Conservation (phyloP, 345 rosid genomes). For the Lepidium didymum region DNA sequence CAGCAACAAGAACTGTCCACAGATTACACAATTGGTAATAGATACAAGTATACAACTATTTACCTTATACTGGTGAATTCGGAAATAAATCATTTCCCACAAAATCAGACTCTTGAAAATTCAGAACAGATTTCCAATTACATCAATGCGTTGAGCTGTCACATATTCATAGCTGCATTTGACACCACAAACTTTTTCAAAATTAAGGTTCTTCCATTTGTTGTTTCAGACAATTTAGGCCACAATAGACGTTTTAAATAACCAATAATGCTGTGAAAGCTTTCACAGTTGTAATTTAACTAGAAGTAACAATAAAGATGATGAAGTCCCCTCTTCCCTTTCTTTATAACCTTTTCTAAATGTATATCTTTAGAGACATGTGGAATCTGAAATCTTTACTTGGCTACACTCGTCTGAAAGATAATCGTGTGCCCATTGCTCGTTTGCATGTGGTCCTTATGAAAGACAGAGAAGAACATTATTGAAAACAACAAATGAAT, state of each 20-base stretch:
- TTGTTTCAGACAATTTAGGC: neutral
- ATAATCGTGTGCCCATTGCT: neutral
- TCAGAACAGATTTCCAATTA: neutral
- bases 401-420: neutral
- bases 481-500: neutral
- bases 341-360: neutral
- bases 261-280: neutral
- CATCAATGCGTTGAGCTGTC: slow-evolving; percentile 1
- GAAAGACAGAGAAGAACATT: neutral
- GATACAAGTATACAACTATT: neutral
- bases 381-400: neutral
- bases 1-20: neutral
- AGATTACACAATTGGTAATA: neutral
- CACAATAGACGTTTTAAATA: neutral
- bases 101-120: neutral
- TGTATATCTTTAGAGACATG: too few species aligned
- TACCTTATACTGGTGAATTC: neutral
- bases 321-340: neutral
- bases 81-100: neutral
- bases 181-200: neutral
- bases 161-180: neutral
- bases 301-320: neutral
- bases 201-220: neutral
- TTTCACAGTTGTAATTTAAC: neutral
- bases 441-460: neutral